Conservation (phyloP, 257 asterid species). For the Dorcoceras hygrometricum region DNA sequence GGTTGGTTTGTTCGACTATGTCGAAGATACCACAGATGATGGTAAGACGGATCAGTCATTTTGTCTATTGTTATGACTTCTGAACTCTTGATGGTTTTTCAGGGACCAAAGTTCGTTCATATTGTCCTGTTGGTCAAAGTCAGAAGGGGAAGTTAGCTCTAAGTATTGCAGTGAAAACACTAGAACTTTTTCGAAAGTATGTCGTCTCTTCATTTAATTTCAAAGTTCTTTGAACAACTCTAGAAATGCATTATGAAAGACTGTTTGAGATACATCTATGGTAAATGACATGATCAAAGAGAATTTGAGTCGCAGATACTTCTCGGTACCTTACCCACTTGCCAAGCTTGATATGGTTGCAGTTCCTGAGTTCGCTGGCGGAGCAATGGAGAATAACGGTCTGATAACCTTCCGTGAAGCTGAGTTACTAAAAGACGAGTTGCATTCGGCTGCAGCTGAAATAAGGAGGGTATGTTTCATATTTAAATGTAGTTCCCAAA, state of each 20-base stretch:
- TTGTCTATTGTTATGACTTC: constrained; percentile 6
- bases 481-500: background rate
- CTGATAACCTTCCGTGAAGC: constrained; percentile 34
- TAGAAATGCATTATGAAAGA: no score
- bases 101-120: constrained; percentile 39
- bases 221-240: background rate
- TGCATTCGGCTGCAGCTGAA: constrained; percentile 39
- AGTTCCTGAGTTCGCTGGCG: constrained; percentile 43
- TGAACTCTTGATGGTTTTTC: constrained; percentile 12
- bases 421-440: constrained; percentile 35
- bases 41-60: constrained; percentile 23
- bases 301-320: constrained; percentile 26
- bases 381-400: constrained; percentile 51
- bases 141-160: constrained; percentile 43
- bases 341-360: constrained; percentile 51
- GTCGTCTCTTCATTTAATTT: constrained; percentile 2
- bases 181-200: constrained; percentile 33
- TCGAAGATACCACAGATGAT: constrained; percentile 36
- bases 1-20: constrained; percentile 41
- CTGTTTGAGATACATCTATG: no score
- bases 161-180: constrained; percentile 35
- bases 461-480: constrained; percentile 31
- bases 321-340: constrained; percentile 39
- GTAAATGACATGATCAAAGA: no score
- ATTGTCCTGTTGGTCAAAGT: constrained; percentile 36